phyloP scores from a whole-genome alignment of 2,329 filamentous ascomycete genomes.

The Cladosporium sp. region DNA sequence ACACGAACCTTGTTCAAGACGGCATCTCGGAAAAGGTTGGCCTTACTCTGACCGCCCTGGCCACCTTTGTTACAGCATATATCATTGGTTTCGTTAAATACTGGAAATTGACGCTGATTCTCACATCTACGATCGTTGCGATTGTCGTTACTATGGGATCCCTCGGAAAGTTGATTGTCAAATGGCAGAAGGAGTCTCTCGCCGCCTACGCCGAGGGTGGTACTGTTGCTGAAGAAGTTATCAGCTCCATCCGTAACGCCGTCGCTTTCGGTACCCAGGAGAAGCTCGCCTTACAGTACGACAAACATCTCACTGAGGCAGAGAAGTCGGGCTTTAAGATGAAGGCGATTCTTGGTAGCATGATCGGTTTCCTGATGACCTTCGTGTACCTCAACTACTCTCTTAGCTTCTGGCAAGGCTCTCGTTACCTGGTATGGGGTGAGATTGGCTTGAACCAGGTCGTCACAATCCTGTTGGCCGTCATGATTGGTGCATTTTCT shows the following conservation, averaged over 20 bases:
- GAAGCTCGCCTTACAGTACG: constrained; percentile 83
- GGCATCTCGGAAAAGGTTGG: constrained; percentile 88
- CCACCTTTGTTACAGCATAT: constrained; percentile 84
- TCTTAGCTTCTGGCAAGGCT: constrained; percentile 84
- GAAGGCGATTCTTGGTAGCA: constrained; percentile 67
- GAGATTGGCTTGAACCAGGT: constrained; percentile 66
- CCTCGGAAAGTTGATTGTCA: constrained; percentile 71
- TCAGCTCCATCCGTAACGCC: constrained; percentile 89
- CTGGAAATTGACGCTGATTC: constrained; percentile 89
- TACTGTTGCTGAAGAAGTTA: constrained; percentile 86
- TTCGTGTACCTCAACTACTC: constrained; percentile 84
- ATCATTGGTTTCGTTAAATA: constrained; percentile 86
- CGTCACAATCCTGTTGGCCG: constrained; percentile 80
- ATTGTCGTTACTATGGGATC: constrained; percentile 73
- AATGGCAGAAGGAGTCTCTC: constrained; percentile 73
- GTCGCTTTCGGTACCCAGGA: constrained; percentile 91
- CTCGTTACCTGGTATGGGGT: constrained; percentile 64
- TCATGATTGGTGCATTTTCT: constrained; percentile 90
- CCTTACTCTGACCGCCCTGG: constrained; percentile 68
- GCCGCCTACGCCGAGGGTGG: constrained; percentile 79
- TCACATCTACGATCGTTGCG: constrained; percentile 75
- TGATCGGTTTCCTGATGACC: constrained; percentile 80
- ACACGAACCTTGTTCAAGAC: constrained; percentile 90
- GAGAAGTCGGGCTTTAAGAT: constrained; percentile 72
- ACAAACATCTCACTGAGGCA: constrained; percentile 66